phyloP scores from a whole-genome alignment of 208 protist species.

The Trichomonas tenax region DNA sequence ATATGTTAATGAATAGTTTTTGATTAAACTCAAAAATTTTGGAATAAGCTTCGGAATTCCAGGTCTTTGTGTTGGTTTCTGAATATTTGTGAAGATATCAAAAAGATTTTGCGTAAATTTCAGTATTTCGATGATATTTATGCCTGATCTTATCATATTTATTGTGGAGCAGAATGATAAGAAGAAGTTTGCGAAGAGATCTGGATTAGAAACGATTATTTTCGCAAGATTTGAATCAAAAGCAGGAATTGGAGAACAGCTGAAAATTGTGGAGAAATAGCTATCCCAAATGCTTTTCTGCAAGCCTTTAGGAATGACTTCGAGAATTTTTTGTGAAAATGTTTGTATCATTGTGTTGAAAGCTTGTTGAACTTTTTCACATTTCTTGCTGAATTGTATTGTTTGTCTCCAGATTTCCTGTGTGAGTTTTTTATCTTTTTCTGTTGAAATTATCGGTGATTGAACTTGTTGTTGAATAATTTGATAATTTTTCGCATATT shows the following conservation, averaged over 20 bases:
- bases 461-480: background rate
- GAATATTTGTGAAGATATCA: background rate
- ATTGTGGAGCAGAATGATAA: background rate
- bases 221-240: background rate
- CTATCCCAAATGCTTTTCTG: background rate
- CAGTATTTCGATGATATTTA: background rate
- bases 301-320: background rate
- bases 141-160: background rate
- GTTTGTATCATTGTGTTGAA: background rate
- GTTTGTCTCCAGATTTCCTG: background rate
- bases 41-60: background rate
- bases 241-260: background rate
- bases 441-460: background rate
- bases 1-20: background rate
- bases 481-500: background rate
- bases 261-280: background rate
- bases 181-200: background rate
- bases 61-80: background rate
- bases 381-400: background rate
- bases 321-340: background rate
- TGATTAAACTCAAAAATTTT: background rate
- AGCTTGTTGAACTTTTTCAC: background rate
- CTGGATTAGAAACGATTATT: background rate
- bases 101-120: background rate
- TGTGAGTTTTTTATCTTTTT: background rate